Conservation (phyloP, 1,284 basidiomycete genomes). For the Vanrija sp. region DNA sequence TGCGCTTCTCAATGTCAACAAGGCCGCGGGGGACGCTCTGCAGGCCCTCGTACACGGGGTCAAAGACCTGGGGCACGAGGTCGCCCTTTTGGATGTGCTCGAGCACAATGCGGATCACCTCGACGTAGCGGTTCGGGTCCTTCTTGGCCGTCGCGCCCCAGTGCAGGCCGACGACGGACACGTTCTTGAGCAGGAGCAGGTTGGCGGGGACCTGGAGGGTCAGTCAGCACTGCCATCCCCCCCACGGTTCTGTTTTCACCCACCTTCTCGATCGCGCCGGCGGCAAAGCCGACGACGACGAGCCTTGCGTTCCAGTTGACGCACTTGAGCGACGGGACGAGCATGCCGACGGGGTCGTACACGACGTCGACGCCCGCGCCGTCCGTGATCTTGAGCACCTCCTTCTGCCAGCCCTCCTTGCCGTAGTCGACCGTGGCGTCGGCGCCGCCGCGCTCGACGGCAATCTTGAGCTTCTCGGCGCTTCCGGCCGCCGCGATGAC, state of each 20-base stretch:
- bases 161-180: slow-evolving; percentile 72
- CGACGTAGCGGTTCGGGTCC: slow-evolving; percentile 62
- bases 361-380: slow-evolving; percentile 83
- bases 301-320: slow-evolving; percentile 92
- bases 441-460: slow-evolving; percentile 45
- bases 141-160: slow-evolving; percentile 81
- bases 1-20: slow-evolving; percentile 59
- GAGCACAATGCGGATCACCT: slow-evolving; percentile 72
- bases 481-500: slow-evolving; percentile 52
- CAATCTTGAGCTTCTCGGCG: slow-evolving; percentile 49
- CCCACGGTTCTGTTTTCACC: neutral
- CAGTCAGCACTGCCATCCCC: neutral
- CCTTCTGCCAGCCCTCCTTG: slow-evolving; percentile 50
- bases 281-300: slow-evolving; percentile 87
- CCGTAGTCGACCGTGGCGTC: slow-evolving; percentile 50
- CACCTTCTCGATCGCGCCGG: slow-evolving; percentile 83
- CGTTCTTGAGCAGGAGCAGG: slow-evolving; percentile 80
- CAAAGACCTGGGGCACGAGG: slow-evolving; percentile 69
- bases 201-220: slow-evolving; percentile 70
- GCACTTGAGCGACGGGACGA: slow-evolving; percentile 62
- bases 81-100: slow-evolving; percentile 65
- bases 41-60: slow-evolving; percentile 69
- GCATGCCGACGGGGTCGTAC: slow-evolving; percentile 74
- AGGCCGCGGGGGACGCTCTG: slow-evolving; percentile 58
- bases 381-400: slow-evolving; percentile 61